Conservation (phyloP, 345 rosid species). For the Citrus maxima region DNA sequence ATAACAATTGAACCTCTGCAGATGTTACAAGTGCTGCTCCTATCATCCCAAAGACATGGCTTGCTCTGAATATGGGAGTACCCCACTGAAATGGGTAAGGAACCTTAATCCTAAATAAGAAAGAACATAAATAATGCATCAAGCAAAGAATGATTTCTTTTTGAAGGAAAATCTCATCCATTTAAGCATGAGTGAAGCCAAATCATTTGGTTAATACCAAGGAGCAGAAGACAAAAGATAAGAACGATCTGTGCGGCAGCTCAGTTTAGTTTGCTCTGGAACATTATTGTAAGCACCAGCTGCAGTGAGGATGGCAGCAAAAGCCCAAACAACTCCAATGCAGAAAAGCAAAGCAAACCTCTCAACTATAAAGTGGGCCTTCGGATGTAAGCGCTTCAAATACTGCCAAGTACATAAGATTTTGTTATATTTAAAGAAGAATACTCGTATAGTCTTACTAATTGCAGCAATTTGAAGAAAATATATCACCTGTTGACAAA, state of each 20-base stretch:
- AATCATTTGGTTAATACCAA: constrained; percentile 45
- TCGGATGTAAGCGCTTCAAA: constrained; percentile 38
- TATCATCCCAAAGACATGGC: constrained; percentile 94
- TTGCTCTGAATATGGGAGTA: constrained; percentile 88
- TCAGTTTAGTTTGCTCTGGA: constrained; percentile 48
- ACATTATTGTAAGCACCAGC: constrained; percentile 93
- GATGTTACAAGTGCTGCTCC: constrained; percentile 92
- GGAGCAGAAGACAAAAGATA: constrained; percentile 75
- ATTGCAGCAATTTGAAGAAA: background rate
- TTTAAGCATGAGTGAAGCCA: constrained; percentile 2
- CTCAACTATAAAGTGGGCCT: constrained; percentile 47
- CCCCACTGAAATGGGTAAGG: constrained; percentile 99
- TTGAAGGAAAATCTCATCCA: background rate
- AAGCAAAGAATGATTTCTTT: background rate
- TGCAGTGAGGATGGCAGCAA: constrained; percentile 88
- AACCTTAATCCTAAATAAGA: constrained; percentile 64
- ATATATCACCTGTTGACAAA: constrained; percentile 67
- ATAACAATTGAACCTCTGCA: constrained; percentile 60
- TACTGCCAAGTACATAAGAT: constrained; percentile 45
- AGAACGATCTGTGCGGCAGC: constrained; percentile 79
- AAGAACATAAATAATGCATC: constrained; percentile 2
- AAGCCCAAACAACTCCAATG: constrained; percentile 79
- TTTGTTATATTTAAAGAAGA: background rate
- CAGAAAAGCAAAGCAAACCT: constrained; percentile 85
- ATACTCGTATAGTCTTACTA: background rate